Conservation (phyloP, 1,284 basidiomycete genomes). For the Rhodotorula sp. region DNA sequence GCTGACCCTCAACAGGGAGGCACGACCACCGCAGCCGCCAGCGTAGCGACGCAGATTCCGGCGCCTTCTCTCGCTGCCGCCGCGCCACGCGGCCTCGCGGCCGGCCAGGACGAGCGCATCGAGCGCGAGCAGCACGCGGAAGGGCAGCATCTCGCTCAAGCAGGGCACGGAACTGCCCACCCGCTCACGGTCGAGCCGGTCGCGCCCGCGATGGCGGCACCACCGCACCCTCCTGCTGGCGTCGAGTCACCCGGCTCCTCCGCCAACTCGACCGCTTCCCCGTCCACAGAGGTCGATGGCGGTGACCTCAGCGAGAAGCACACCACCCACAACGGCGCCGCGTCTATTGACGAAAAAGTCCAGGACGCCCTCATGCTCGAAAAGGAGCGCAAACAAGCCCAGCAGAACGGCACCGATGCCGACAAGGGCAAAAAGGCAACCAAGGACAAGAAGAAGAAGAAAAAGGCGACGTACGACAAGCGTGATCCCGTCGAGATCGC, state of each 20-base stretch:
- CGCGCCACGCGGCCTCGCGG: not conserved
- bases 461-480: constrained; percentile 9
- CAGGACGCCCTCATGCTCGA: not conserved
- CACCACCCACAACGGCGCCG: not conserved
- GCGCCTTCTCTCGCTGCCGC: not conserved
- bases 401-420: not conserved
- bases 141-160: not conserved
- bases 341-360: constrained; percentile 12
- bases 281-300: not conserved
- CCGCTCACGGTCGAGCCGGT: not conserved
- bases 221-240: not conserved
- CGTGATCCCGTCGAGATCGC: constrained; percentile 20
- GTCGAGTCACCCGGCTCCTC: not conserved
- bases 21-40: not conserved
- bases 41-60: not conserved
- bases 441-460: constrained; percentile 3
- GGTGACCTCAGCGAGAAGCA: not conserved
- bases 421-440: constrained; percentile 4
- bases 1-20: not conserved
- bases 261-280: not conserved
- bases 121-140: not conserved
- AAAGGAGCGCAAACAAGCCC: not conserved
- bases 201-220: not conserved
- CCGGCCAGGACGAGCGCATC: constrained; percentile 3
- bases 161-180: not conserved